Evolutionary conservation across 176 grass and related monocot species (phyloP), one percentile per base, ranked within the genome.

Genomic region (Paspalum vaginatum): DNA sequence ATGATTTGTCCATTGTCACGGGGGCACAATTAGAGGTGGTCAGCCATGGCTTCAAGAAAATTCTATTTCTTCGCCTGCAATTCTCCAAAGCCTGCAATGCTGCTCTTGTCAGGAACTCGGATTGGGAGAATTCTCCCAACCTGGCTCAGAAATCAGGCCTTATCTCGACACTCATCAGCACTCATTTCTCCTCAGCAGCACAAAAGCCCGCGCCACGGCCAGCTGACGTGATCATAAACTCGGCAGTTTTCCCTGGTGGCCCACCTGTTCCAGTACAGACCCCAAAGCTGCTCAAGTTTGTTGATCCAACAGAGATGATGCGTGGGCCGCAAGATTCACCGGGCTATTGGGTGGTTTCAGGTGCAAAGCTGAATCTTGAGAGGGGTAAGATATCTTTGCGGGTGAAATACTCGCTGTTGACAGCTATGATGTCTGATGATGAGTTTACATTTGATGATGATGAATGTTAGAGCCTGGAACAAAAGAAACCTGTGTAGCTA

Each of bases 281-380:
- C 27, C 92, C 75, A 0, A 99, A 95, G 87, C 85, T 99, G 20
- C 89, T 99, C 38, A 99, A 89, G 63, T 99, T 91, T 66, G 78
- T 99, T 12, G 96, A 99, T 74, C 83, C 92, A 44, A 88, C 92
- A 0, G 96, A 99, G 78, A 93, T 98, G 88, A 53, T 65, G 32
- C 90, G 96, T 1, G 96, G 96, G 3, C 96, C 96, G 4, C 96
- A 98, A 75, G 92, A 98, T 17, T 83, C 79, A 52, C 96, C 96
- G 0, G 96, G 96, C 9, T 95, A 98, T 44, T 98, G 96, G 96
- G 90, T 91, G 13, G 92, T 98, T 79, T 98, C 96, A 40, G 92
- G 92, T 12, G 96, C 92, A 43, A 98, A 93, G 84, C 81, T 98
- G 41, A 85, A 95, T 69, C 79, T 98, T 20, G 92, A 95, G 88